Percentiles rank a stretch among this genome's conserved stretches.
Evolutionary conservation across 768 basidiomycete species (phyloP).

Genomic region (Hericium alpestre): DNA sequence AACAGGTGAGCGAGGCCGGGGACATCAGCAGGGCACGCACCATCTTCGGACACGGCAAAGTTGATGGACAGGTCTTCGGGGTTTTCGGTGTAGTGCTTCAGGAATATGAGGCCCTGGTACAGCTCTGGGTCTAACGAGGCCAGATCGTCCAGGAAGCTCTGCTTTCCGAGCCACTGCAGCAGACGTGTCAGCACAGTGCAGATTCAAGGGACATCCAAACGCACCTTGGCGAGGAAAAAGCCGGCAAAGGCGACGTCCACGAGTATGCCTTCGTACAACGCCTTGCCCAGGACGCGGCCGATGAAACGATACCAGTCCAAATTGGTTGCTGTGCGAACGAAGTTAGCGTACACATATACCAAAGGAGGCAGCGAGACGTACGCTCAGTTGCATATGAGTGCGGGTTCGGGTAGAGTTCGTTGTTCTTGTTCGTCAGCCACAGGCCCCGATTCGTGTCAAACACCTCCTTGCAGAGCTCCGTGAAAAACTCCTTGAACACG

Average conservation of each 20-base stretch:
- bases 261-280: slow-evolving; percentile 91
- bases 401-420: slow-evolving; percentile 92
- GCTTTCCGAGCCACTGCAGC: slow-evolving; percentile 77
- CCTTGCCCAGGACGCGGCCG: slow-evolving; percentile 90
- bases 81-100: slow-evolving; percentile 85
- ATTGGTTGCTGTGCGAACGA: slow-evolving; percentile 49
- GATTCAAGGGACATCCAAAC: slow-evolving; percentile 1
- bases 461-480: slow-evolving; percentile 83
- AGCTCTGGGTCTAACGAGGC: slow-evolving; percentile 85
- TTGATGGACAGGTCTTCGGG: slow-evolving; percentile 83
- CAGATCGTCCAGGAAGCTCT: slow-evolving; percentile 88
- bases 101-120: slow-evolving; percentile 83
- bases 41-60: slow-evolving; percentile 81
- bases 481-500: slow-evolving; percentile 96
- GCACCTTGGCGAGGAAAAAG: slow-evolving; percentile 85
- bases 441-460: slow-evolving; percentile 92
- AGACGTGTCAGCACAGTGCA: not conserved
- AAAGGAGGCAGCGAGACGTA: slow-evolving; percentile 25
- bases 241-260: slow-evolving; percentile 91
- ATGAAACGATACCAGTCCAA: slow-evolving; percentile 90
- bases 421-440: slow-evolving; percentile 84
- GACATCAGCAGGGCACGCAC: slow-evolving; percentile 27
- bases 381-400: slow-evolving; percentile 84
- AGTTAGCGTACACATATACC: not conserved
- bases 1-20: not conserved